Base-by-base conservation (phyloP, 1,139 yeast genomes). In the Komagataea norvegica region DNA sequence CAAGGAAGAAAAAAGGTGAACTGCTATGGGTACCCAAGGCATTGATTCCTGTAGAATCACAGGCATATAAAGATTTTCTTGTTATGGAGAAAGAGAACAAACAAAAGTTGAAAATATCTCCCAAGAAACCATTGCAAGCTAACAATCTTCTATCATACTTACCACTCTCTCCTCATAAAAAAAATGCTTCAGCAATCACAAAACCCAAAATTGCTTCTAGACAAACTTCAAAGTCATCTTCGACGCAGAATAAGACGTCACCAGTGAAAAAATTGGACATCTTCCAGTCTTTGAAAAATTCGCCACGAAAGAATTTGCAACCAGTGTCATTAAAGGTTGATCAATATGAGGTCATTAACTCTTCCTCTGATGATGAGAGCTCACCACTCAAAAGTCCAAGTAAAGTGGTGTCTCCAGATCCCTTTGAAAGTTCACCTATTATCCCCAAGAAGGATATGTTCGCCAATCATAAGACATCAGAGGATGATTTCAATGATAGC, bases 1-100 rank as follows among this genome's bases (percentile, higher is more conserved):
- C 41, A 5, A 33, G 34, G 17, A 37, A 37, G 24, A 37, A 37
- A 22, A 29, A 37, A 6, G 41, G 41, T 13, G 41, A 37, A 20
- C 25, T 37, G 7, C 16, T 26, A 4, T 37, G 31, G 29, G 19
- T 37, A 7, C 41, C 41, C 5, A 9, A 8, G 5, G 28, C 20
- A 6, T 18, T 37, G 4, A 17, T 37, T 1, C 29, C 34, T 7
- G 10, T n/a, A 8, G 8, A 28, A 9, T 17, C 20, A 9, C 8
- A 23, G 8, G 36, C 27, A 3, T 29, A 33, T 23, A 16, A 10
- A 18, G n/a, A 11, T 5, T 32, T 16, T 21, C 14, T 22, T 4
- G 16, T 10, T 8, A 29, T 8, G 8, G 8, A 6, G 3, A 14
- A 18, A 31, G 14, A 25, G 13, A 13, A 13, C 4, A 5, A 24